Conservation (phyloP, 2,329 filamentous ascomycete species). For the Pyrenophora graminea region DNA sequence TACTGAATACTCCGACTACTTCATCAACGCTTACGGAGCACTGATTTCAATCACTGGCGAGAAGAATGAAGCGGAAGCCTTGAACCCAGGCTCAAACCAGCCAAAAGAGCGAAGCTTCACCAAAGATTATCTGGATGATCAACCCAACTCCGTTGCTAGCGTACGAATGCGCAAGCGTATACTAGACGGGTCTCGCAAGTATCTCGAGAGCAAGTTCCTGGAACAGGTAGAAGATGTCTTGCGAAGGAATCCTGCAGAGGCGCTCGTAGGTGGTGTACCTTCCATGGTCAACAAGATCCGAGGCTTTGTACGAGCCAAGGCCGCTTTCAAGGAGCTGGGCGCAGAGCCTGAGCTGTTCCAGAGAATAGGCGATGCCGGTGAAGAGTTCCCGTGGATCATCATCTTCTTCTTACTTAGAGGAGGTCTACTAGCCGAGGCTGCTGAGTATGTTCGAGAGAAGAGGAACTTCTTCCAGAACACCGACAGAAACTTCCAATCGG, state of each 20-base stretch:
- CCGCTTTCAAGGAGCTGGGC: slow-evolving; percentile 79
- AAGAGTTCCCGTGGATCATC: slow-evolving; percentile 90
- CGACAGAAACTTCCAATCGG: slow-evolving; percentile 86
- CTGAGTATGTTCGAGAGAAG: slow-evolving; percentile 81
- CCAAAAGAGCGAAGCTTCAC: slow-evolving; percentile 78
- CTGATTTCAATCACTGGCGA: slow-evolving; percentile 80
- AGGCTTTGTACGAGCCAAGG: slow-evolving; percentile 84
- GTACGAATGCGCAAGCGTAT: slow-evolving; percentile 77
- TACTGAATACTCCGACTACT: slow-evolving; percentile 72
- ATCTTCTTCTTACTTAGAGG: slow-evolving; percentile 89
- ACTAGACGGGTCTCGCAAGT: slow-evolving; percentile 75
- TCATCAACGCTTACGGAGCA: slow-evolving; percentile 81
- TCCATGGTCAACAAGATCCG: slow-evolving; percentile 88
- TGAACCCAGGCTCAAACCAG: slow-evolving; percentile 61
- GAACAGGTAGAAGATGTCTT: slow-evolving; percentile 77
- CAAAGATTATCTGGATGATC: slow-evolving; percentile 75
- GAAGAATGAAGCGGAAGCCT: slow-evolving; percentile 57
- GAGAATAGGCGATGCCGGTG: slow-evolving; percentile 62
- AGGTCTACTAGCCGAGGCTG: slow-evolving; percentile 82
- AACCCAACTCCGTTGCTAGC: slow-evolving; percentile 65
- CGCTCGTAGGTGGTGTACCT: slow-evolving; percentile 85
- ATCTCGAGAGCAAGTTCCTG: slow-evolving; percentile 81
- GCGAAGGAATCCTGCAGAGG: slow-evolving; percentile 82
- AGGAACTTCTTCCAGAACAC: slow-evolving; percentile 85
- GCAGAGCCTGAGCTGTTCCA: slow-evolving; percentile 81